These are phyloP conservation scores for Tympanopsis confertula DNA, from an alignment of 2,329 filamentous ascomycete genomes.

Conservation along the genomic window DNA sequence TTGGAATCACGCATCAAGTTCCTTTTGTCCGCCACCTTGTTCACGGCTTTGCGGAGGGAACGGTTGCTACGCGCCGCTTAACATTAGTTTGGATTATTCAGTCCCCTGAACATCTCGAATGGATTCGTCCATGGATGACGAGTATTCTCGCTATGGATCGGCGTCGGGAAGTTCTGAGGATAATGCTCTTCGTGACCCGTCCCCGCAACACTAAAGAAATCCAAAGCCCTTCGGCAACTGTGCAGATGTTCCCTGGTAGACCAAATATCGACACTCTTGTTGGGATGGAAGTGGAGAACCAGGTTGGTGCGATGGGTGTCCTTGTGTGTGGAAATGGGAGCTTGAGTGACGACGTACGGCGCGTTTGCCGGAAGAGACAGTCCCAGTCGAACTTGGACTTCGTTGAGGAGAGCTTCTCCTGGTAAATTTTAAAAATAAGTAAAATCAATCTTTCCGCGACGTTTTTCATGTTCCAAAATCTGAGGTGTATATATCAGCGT, in stretches of 20 bases:
- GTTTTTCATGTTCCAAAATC: too few species aligned
- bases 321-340: constrained; percentile 34
- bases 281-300: constrained; percentile 41
- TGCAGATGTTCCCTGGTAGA: constrained; percentile 54
- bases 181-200: background rate
- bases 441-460: too few species aligned
- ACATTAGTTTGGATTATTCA: constrained; percentile 56
- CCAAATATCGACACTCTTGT: constrained; percentile 45
- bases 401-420: background rate
- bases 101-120: constrained; percentile 51
- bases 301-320: constrained; percentile 49
- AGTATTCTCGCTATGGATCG: constrained; percentile 20
- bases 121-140: constrained; percentile 60
- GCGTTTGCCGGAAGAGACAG: constrained; percentile 27
- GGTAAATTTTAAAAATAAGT: background rate
- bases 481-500: too few species aligned
- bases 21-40: constrained; percentile 46
- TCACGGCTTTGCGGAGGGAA: constrained; percentile 28
- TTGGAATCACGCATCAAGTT: constrained; percentile 58
- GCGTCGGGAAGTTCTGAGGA: background rate
- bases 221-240: background rate
- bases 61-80: constrained; percentile 45
- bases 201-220: background rate
- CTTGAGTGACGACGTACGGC: constrained; percentile 31
- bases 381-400: constrained; percentile 26